Evolutionary conservation across 352 stramenopile genomes (phyloP).

Genomic region (Hyaloperonospora arabidopsidis): DNA sequence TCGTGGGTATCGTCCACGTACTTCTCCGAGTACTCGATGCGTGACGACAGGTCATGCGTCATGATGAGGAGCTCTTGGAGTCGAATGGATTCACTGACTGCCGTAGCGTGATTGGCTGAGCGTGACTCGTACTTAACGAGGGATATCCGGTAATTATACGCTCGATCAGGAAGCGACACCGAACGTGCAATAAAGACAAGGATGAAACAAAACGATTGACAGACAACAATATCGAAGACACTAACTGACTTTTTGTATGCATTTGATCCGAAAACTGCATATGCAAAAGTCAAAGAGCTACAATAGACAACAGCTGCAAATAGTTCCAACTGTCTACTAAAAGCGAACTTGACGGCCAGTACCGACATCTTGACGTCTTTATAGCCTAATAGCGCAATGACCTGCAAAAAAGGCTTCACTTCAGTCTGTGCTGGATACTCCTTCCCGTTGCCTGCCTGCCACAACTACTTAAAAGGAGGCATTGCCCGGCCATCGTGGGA

Average conservation of each 20-base stretch:
- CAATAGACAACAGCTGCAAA: too few relatives aligned
- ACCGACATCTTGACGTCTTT: too few relatives aligned
- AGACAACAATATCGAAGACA: too few relatives aligned
- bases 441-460: slow-evolving; percentile 25
- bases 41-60: slow-evolving; percentile 80
- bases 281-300: too few relatives aligned
- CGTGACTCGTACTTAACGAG: slow-evolving; percentile 10
- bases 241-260: too few relatives aligned
- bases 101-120: slow-evolving; percentile 14
- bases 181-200: slow-evolving; percentile 51
- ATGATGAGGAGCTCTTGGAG: slow-evolving; percentile 26
- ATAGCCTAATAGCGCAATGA: too few relatives aligned
- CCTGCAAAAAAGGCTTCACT: slow-evolving; percentile 36
- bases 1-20: slow-evolving; percentile 91
- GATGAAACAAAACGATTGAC: too few relatives aligned
- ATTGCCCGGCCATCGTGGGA: slow-evolving; percentile 94
- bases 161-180: slow-evolving; percentile 17
- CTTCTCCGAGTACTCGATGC: slow-evolving; percentile 94
- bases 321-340: too few relatives aligned
- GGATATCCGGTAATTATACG: background rate
- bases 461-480: slow-evolving; percentile 73
- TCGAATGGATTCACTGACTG: slow-evolving; percentile 4
- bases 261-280: too few relatives aligned
- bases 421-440: slow-evolving; percentile 45
- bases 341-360: slow-evolving; percentile 47